Evolutionary conservation across 768 basidiomycete species (phyloP), one percentile per base, ranked within the genome.

Genomic region (Hemileccinum impolitum): DNA sequence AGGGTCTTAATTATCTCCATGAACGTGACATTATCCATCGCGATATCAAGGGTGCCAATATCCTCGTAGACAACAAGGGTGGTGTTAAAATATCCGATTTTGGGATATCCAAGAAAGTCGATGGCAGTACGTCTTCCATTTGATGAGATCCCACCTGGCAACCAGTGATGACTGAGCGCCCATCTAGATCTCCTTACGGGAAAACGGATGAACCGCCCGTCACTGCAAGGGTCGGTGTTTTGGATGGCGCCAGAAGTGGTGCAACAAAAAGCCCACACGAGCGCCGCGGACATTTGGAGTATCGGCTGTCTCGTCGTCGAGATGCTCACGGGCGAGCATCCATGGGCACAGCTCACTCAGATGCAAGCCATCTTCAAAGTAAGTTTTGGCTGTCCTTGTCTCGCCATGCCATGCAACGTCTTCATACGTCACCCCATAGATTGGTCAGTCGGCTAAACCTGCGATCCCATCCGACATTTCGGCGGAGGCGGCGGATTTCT

Each of bases 221-320:
- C 96, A 1, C 72, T 98, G 6, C 96, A 98, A 67, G 96, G 96
- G 2, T 96, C 94, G 1, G 94, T 97, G 11, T 98, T 96, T 70
- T 98, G 95, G 95, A 97, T 98, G 95, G 95, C 95, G 0, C 95
- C 95, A 0, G 95, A 97, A 69, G 93, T 97, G 17, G 96, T 98
- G 51, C 94, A 94, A 63, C 96, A 99, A 72, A 93, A 85, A 21
- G 81, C 84, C 0, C 91, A 96, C 63, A 94, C 93, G 10, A 78
- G 76, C 52, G 94, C 94, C 62, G 93, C 94, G 6, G 94, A 96
- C 65, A 94, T 96, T 47, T 97, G 94, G 94, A 91, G 90, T 64
- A 86, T 97, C 1, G 94, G 94, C 2, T 95, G 94, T 66, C 71
- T 97, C 40, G 85, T 96, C 21, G 91, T 97, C 12, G 94, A 97